A percentile compares a stretch with the other conserved stretches of the same genome.
phyloP scores from a whole-genome alignment of 2,329 filamentous ascomycete species.

The Ceratocystis variospora region DNA sequence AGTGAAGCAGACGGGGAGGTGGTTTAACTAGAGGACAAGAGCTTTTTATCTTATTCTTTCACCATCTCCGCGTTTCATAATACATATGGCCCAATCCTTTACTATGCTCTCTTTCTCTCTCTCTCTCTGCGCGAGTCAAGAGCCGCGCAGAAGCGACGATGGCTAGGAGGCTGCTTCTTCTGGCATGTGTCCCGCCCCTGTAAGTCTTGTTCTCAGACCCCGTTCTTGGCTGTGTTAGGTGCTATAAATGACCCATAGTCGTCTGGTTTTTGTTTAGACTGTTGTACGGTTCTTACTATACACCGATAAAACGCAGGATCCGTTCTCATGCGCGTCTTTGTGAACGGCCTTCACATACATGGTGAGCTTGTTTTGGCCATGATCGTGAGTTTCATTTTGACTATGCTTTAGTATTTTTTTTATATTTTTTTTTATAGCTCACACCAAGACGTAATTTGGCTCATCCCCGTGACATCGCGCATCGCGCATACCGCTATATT shows the following conservation, averaged over 20 bases:
- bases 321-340: not conserved
- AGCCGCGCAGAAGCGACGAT: no score
- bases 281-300: not conserved
- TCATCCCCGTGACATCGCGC: conserved; percentile 4
- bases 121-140: no score
- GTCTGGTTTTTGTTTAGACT: not conserved
- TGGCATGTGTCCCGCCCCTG: no score
- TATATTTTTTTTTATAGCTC: not conserved
- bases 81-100: not conserved
- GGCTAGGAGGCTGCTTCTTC: no score
- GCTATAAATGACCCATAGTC: not conserved
- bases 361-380: not conserved
- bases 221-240: not conserved
- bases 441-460: conserved; percentile 17
- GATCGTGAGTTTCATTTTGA: not conserved
- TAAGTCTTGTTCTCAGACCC: no score
- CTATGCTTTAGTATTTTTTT: not conserved
- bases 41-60: not conserved
- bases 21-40: no score
- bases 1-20: no score
- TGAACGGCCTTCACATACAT: not conserved
- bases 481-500: not conserved
- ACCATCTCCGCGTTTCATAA: not conserved
- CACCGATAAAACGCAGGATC: not conserved
- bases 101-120: no score